Conservation (phyloP, 2,329 filamentous ascomycete species). For the Aspergillus viridinutans region DNA sequence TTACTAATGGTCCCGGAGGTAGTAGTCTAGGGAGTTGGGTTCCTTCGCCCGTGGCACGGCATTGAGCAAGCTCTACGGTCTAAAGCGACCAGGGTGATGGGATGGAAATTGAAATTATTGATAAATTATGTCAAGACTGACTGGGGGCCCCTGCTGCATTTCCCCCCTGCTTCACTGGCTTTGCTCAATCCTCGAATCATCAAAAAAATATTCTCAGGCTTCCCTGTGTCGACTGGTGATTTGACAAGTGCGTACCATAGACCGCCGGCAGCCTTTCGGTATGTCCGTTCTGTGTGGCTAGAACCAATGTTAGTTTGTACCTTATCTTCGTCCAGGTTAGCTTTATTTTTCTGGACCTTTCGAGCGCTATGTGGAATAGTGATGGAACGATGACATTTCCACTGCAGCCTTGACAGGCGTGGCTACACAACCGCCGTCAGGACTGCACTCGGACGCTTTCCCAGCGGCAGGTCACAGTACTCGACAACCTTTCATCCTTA, state of each 20-base stretch:
- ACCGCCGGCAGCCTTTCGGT: neutral
- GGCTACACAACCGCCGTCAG: neutral
- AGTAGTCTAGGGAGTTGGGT: neutral
- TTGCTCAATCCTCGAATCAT: neutral
- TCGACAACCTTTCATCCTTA: neutral
- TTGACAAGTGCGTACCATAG: neutral
- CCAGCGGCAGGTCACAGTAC: neutral
- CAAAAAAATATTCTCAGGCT: neutral
- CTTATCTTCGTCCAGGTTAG: neutral
- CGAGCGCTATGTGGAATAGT: neutral
- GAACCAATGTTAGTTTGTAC: neutral
- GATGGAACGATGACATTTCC: neutral
- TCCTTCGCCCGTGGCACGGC: neutral
- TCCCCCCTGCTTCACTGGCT: neutral
- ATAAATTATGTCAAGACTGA: neutral
- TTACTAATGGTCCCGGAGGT: neutral
- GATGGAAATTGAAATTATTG: neutral
- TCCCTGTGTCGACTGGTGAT: neutral
- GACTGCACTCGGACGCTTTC: neutral
- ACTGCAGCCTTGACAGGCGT: neutral
- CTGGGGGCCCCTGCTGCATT: neutral
- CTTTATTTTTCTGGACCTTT: neutral
- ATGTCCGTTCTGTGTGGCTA: neutral
- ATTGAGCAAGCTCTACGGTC: neutral
- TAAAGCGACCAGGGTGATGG: neutral